Evolutionary conservation across 768 basidiomycete species (phyloP).

Genomic region (Pisolithus orientalis): DNA sequence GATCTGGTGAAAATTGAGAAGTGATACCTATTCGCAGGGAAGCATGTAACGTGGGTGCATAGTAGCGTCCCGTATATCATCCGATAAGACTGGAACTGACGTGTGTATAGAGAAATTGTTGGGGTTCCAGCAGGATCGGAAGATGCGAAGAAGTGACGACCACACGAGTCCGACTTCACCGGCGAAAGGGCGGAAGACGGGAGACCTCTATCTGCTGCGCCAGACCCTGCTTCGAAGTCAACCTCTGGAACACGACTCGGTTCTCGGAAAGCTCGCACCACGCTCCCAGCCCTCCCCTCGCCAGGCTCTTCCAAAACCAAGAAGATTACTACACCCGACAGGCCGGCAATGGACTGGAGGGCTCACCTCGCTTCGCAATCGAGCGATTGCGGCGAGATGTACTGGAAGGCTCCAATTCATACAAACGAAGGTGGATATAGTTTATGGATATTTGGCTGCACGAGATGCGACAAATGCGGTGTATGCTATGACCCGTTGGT

Average conservation of each 20-base stretch:
- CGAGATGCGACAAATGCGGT: background rate
- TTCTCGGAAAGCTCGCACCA: constrained; percentile 59
- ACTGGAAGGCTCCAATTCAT: constrained; percentile 49
- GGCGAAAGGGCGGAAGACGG: background rate
- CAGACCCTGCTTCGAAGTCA: background rate
- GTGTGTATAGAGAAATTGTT: constrained; percentile 53
- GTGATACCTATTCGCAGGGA: constrained; percentile 69
- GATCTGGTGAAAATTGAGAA: constrained; percentile 63
- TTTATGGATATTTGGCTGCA: background rate
- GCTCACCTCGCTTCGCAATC: constrained; percentile 48
- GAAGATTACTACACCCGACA: constrained; percentile 79
- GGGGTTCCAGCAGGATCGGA: constrained; percentile 68
- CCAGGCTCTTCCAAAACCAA: constrained; percentile 48
- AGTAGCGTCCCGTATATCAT: background rate
- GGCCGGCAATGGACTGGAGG: constrained; percentile 84
- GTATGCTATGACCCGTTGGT: background rate
- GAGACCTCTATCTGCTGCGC: constrained; percentile 1
- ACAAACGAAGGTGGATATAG: constrained; percentile 40
- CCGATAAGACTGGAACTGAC: background rate
- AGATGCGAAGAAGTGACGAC: constrained; percentile 65
- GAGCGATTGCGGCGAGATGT: constrained; percentile 53
- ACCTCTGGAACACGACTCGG: constrained; percentile 42
- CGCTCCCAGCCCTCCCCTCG: constrained; percentile 49
- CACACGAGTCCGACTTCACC: constrained; percentile 5
- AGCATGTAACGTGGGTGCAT: constrained; percentile 59